Evolutionary conservation across 2,329 filamentous ascomycete species (phyloP), one percentile per base, ranked within the genome.

Genomic region (Sporothrix mexicana): DNA sequence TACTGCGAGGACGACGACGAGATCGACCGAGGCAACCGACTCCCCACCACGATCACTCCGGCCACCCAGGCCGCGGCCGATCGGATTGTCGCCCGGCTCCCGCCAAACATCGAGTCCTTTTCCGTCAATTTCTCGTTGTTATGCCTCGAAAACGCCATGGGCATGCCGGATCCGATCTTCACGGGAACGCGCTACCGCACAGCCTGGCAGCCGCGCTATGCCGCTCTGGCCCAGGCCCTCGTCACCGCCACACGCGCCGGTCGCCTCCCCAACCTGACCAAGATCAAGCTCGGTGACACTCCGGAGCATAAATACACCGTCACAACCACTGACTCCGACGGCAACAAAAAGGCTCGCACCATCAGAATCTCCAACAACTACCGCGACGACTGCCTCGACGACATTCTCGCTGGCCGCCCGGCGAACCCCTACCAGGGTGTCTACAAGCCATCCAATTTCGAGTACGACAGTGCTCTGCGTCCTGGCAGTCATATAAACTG

Each of bases 201-300:
- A 1, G 59, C 59, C 30, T 62, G 59, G 59, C 2, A 6, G 30
- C 59, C 59, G 30, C 59, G 59, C 15, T 3, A 17, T 12, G 30
- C 30, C 15, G 59, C 59, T 2, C 17, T 62, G 30, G 9, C 36
- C 30, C 59, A 62, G 59, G 59, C 59, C 1, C 7, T 62, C 30
- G 59, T 62, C 30, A 36, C 59, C 8, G 59, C 59, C 30, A 62
- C 59, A 7, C 59, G 59, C 30, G 59, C 17, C 8, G 30, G 59
- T 17, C 59, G 17, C 0, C 43, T 62, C 8, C 59, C 59, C 15
- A 6, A 20, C 30, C 30, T 62, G 59, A n/a, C 30, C 15, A 6
- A 12, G 2, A 15, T 43, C 25, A 10, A 17, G 6, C 30, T 36
- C 8, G 30, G 0, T 15, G 13, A 43, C 1, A 3, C 4, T 7